A percentile compares a stretch with the other conserved stretches of the same genome.
phyloP scores from a whole-genome alignment of 2,329 filamentous ascomycete genomes.

The Aureobasidium lini region DNA sequence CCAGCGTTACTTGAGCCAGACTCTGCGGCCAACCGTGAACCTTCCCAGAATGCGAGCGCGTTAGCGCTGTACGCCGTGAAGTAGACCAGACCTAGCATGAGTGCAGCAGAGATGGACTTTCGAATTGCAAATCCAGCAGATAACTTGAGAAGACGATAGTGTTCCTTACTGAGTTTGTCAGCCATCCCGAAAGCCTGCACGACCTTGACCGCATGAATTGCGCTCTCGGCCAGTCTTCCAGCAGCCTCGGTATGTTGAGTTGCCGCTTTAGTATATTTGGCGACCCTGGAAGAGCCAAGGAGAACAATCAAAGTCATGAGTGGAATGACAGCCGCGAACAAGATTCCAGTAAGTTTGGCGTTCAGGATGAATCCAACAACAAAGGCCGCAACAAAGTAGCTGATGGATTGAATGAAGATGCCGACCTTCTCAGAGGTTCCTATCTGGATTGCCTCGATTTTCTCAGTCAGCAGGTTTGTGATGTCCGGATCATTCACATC shows the following conservation, averaged over 20 bases:
- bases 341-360: constrained; percentile 34
- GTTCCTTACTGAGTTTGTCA: constrained; percentile 32
- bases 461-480: constrained; percentile 38
- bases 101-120: constrained; percentile 34
- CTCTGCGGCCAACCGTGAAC: constrained; percentile 24
- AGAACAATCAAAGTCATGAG: constrained; percentile 38
- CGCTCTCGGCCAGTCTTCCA: constrained; percentile 38
- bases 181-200: constrained; percentile 43
- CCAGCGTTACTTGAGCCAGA: constrained; percentile 34
- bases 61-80: constrained; percentile 41
- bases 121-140: constrained; percentile 32
- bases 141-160: constrained; percentile 28
- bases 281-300: constrained; percentile 35
- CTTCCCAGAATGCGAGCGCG: constrained; percentile 40
- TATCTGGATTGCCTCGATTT: constrained; percentile 39
- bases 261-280: constrained; percentile 33
- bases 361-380: constrained; percentile 39
- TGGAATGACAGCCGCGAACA: constrained; percentile 42
- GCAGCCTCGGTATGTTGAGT: constrained; percentile 35
- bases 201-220: constrained; percentile 39
- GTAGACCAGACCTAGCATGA: constrained; percentile 37
- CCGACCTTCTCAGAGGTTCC: constrained; percentile 42
- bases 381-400: constrained; percentile 40
- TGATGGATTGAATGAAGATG: constrained; percentile 39
- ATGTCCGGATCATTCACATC: constrained; percentile 45